Conservation (phyloP, 2,329 filamentous ascomycete genomes). For the Conoideocrella luteorostrata region DNA sequence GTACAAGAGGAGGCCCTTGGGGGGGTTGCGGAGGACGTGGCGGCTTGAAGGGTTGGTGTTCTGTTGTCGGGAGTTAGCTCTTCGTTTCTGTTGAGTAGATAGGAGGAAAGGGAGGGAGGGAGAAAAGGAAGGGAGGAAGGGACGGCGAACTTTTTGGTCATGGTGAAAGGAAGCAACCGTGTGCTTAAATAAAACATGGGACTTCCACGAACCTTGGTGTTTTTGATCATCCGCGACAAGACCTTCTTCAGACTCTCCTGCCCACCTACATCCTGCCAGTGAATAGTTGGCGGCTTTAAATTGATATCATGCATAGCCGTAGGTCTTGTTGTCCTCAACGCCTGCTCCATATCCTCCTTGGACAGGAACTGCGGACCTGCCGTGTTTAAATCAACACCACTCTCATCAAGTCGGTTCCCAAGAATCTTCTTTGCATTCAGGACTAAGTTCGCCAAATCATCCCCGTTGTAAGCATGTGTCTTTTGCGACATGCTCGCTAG, state of each 20-base stretch:
- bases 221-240: constrained; percentile 45
- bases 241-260: constrained; percentile 67
- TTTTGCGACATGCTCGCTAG: constrained; percentile 59
- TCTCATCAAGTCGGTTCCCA: constrained; percentile 18
- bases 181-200: too few species aligned
- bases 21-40: constrained; percentile 45
- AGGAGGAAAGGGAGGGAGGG: not conserved
- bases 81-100: not conserved
- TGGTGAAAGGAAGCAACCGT: too few species aligned
- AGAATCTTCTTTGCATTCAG: constrained; percentile 22
- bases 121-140: too few species aligned
- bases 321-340: constrained; percentile 64
- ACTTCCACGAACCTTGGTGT: constrained; percentile 23
- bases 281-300: constrained; percentile 77
- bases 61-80: not conserved
- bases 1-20: constrained; percentile 82
- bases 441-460: constrained; percentile 65
- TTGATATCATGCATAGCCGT: constrained; percentile 87
- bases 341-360: constrained; percentile 53
- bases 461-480: constrained; percentile 82
- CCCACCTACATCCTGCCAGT: constrained; percentile 84
- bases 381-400: not conserved
- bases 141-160: too few species aligned
- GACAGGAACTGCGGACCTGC: constrained; percentile 24
- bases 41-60: constrained; percentile 25